Conservation (phyloP, 2,329 filamentous ascomycete species). For the Verticillium albo-atrum region DNA sequence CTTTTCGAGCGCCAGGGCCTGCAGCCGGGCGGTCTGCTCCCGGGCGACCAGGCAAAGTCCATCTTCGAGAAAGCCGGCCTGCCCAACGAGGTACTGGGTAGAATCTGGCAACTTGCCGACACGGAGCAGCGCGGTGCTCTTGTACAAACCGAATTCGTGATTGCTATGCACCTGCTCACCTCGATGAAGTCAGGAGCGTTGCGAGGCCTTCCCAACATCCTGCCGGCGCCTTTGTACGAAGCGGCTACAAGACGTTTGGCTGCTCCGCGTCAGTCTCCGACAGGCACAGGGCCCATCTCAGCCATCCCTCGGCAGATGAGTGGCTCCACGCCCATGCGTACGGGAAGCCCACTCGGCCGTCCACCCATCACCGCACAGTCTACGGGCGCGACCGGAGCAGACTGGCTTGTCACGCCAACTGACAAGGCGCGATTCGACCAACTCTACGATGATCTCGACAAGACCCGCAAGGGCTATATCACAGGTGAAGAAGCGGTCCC, state of each 20-base stretch:
- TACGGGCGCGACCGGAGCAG: constrained; percentile 32
- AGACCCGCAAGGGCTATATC: constrained; percentile 73
- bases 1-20: constrained; percentile 87
- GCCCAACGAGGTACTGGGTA: constrained; percentile 85
- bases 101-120: constrained; percentile 93
- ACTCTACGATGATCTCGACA: constrained; percentile 82
- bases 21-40: constrained; percentile 66
- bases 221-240: constrained; percentile 86
- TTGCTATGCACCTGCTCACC: constrained; percentile 95
- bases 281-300: constrained; percentile 51
- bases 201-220: constrained; percentile 70
- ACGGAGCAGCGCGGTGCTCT: constrained; percentile 87
- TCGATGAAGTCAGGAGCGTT: constrained; percentile 84
- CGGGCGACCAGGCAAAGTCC: constrained; percentile 81
- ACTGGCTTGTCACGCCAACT: constrained; percentile 78
- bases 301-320: constrained; percentile 81
- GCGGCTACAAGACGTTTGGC: constrained; percentile 69
- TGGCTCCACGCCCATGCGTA: constrained; percentile 60
- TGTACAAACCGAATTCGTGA: constrained; percentile 87
- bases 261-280: constrained; percentile 43
- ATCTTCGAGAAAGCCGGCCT: constrained; percentile 93
- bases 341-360: constrained; percentile 53
- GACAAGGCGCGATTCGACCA: constrained; percentile 88
- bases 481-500: constrained; percentile 91
- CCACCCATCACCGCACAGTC: constrained; percentile 40